Conservation (phyloP, 192 early-diverging fungal genomes). For the Coemansia sp. region DNA sequence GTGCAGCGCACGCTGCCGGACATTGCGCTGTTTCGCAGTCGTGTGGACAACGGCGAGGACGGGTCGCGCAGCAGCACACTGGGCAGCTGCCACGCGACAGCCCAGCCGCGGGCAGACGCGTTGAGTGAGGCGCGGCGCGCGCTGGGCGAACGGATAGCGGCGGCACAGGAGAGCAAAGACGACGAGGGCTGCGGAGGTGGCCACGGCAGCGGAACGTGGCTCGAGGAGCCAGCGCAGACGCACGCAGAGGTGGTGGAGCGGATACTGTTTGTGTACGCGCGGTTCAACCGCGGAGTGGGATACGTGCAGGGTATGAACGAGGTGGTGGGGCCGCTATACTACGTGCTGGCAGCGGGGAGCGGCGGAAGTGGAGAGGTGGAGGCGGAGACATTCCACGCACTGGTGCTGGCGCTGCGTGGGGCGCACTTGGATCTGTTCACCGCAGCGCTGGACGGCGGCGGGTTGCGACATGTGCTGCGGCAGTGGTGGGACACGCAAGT, state of each 20-base stretch:
- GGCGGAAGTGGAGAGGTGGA: slow-evolving; percentile 50
- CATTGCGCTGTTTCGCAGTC: slow-evolving; percentile 18
- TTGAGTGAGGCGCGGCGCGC: slow-evolving; percentile 3
- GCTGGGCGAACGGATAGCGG: slow-evolving; percentile 15
- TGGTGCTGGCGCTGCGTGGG: slow-evolving; percentile 66
- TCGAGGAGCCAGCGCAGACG: slow-evolving; percentile 53
- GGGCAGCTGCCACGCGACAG: background rate
- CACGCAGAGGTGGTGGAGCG: slow-evolving; percentile 81
- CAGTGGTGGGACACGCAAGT: slow-evolving; percentile 55
- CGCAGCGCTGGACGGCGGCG: slow-evolving; percentile 60
- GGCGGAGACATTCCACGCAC: slow-evolving; percentile 77
- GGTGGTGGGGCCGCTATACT: slow-evolving; percentile 77
- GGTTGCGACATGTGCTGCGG: slow-evolving; percentile 8
- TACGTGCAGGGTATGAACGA: slow-evolving; percentile 94
- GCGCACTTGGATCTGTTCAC: slow-evolving; percentile 80
- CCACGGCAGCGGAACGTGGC: slow-evolving; percentile 19
- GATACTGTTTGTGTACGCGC: slow-evolving; percentile 75
- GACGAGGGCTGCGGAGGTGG: slow-evolving; percentile 2
- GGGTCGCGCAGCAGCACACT: background rate
- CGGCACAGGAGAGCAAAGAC: background rate
- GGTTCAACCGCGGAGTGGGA: slow-evolving; percentile 75
- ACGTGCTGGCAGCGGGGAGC: slow-evolving; percentile 65
- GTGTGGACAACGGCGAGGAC: slow-evolving; percentile 27
- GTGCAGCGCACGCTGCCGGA: slow-evolving; percentile 17
- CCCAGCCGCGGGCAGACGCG: slow-evolving; percentile 3